Evolutionary conservation across 768 basidiomycete genomes (phyloP).

Genomic region (Termitomyces sp.): DNA sequence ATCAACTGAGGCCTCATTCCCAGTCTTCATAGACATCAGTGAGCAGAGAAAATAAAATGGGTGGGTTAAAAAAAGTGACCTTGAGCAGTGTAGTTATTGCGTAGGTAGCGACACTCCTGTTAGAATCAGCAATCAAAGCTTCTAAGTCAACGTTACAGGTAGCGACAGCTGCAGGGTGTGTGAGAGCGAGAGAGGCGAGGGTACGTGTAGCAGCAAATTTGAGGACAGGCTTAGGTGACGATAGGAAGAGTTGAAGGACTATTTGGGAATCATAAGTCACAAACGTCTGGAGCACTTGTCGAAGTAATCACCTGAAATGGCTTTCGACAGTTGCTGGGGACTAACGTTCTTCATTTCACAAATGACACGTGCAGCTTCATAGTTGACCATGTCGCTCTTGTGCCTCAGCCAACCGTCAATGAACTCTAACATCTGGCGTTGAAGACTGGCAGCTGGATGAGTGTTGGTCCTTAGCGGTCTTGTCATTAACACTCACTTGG

Average conservation of each 20-base stretch:
- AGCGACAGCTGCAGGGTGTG: conserved; percentile 82
- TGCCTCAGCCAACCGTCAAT: conserved; percentile 94
- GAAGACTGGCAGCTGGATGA: conserved; percentile 49
- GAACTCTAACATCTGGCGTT: conserved; percentile 89
- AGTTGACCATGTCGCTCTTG: conserved; percentile 99
- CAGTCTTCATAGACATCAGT: conserved; percentile 55
- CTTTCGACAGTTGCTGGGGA: conserved; percentile 71
- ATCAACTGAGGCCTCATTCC: conserved; percentile 98
- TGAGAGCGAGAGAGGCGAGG: conserved; percentile 81
- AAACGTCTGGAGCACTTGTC: neutral
- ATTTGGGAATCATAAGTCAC: conserved; percentile 5
- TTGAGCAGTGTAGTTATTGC: conserved; percentile 98
- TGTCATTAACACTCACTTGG: conserved; percentile 65
- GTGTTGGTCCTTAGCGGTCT: neutral
- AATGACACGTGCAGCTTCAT: conserved; percentile 95
- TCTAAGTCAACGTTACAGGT: conserved; percentile 96
- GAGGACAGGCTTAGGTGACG: conserved; percentile 89
- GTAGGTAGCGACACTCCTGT: conserved; percentile 95
- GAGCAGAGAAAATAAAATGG: neutral
- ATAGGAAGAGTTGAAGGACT: conserved; percentile 95
- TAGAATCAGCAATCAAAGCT: conserved; percentile 91
- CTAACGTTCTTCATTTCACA: conserved; percentile 92
- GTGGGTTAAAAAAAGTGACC: conserved; percentile 33
- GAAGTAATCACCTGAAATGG: conserved; percentile 75
- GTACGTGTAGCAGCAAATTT: conserved; percentile 98